phyloP scores from a whole-genome alignment of 2,329 filamentous ascomycete genomes.

The Rutstroemia sp. region DNA sequence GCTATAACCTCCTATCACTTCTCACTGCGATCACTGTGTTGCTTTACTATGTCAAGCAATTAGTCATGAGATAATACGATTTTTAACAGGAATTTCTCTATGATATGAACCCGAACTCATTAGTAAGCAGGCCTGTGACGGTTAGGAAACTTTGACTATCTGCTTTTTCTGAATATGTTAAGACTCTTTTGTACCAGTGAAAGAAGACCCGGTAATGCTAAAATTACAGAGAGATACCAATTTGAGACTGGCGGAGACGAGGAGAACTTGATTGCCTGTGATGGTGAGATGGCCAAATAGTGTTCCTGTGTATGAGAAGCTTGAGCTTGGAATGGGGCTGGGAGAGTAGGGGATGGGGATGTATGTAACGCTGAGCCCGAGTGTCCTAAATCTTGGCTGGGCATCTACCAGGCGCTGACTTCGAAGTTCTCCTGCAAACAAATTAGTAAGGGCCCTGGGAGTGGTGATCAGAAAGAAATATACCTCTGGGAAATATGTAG shows the following conservation, averaged over 20 bases:
- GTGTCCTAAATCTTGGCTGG: neutral
- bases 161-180: neutral
- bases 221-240: conserved; percentile 12
- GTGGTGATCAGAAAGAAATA: conserved; percentile 10
- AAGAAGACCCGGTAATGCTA: conserved; percentile 4
- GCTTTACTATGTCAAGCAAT: neutral
- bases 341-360: neutral
- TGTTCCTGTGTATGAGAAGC: neutral
- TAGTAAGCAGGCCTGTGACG: neutral
- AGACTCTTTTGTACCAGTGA: neutral
- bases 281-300: neutral
- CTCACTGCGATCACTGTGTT: too few relatives aligned
- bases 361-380: neutral
- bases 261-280: neutral
- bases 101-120: neutral
- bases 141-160: neutral
- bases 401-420: conserved; percentile 30
- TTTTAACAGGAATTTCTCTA: neutral
- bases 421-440: conserved; percentile 78
- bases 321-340: neutral
- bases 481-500: conserved; percentile 93
- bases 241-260: neutral
- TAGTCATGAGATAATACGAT: neutral
- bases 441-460: conserved; percentile 27
- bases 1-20: too few relatives aligned